Evolutionary conservation across 78 protist species (phyloP).

Genomic region (Speleostelium caveatum): DNA sequence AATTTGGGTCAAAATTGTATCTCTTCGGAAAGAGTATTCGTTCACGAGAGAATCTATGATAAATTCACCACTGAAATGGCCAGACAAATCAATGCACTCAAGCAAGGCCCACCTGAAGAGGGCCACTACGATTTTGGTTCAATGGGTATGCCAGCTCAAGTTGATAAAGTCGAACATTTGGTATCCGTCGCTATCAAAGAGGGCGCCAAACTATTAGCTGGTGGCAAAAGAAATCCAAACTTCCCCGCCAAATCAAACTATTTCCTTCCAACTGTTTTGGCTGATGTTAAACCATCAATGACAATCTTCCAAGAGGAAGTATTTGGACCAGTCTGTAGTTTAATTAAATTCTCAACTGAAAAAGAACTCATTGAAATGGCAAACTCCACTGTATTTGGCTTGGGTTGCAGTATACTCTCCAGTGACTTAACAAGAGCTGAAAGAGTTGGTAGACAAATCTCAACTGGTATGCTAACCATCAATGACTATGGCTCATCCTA

Average conservation of each 20-base stretch:
- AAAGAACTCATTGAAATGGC: slow-evolving; percentile 77
- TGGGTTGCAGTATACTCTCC: slow-evolving; percentile 85
- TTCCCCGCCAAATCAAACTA: slow-evolving; percentile 31
- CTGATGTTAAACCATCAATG: slow-evolving; percentile 70
- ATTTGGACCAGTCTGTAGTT: slow-evolving; percentile 77
- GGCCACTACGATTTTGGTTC: slow-evolving; percentile 84
- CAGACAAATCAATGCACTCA: slow-evolving; percentile 13
- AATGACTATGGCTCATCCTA: slow-evolving; percentile 91
- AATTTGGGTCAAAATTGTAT: slow-evolving; percentile 81
- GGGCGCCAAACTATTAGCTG: slow-evolving; percentile 84
- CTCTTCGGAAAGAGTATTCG: slow-evolving; percentile 78
- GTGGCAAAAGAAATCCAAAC: slow-evolving; percentile 75
- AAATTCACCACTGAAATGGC: slow-evolving; percentile 55
- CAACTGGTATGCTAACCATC: slow-evolving; percentile 86
- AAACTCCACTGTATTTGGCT: slow-evolving; percentile 80
- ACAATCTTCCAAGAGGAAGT: slow-evolving; percentile 72
- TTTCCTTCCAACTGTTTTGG: slow-evolving; percentile 81
- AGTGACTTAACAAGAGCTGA: slow-evolving; percentile 80
- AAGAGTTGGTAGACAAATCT: slow-evolving; percentile 64
- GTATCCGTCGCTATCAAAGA: slow-evolving; percentile 77
- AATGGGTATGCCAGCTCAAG: slow-evolving; percentile 88
- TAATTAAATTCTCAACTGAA: slow-evolving; percentile 40
- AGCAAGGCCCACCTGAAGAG: slow-evolving; percentile 78
- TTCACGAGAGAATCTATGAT: slow-evolving; percentile 71
- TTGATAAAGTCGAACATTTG: slow-evolving; percentile 71